Evolutionary conservation across 176 grass and related monocot genomes (phyloP), one percentile per base, ranked within the genome.

Genomic region (Oryza rufipogon): DNA sequence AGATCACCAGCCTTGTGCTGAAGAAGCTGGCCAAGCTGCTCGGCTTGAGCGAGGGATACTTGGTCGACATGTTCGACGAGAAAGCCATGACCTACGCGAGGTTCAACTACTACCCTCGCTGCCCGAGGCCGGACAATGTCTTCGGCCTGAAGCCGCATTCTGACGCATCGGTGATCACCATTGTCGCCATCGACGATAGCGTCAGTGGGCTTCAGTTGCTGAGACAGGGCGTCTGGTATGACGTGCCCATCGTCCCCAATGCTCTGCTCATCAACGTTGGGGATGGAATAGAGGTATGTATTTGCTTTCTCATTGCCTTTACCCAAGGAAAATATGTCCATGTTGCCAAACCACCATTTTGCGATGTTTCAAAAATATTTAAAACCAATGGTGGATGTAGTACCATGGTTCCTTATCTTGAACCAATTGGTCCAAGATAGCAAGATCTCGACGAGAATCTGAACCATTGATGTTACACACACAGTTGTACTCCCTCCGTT

Each of bases 101-200:
- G 80, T 85, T 93, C 41, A 88, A 70, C 66, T 86, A 74, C 71
- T 93, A 90, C 67, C 88, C 91, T 7, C 73, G 23, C 6, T 90
- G 91, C 63, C 71, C 69, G 4, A 56, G 33, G 49, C 91, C 86
- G 2, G 91, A 90, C 42, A 34, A 28, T 14, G 91, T 90, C 16
- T 66, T 86, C 2, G 91, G 91, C n/a, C 4, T 93, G 20, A 88
- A 72, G 45, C 79, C 92, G 60, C 91, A 93, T 41, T 83, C 88
- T 11, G 91, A 93, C 32, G 78, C 13, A 34, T 71, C 85, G 4
- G 34, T 79, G 17, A 45, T 93, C 70, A 93, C 88, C 39, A 20
- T 93, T 69, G 20, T 82, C 58, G 28, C 90, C 30, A 13, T 76
- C 6, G 88, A 93, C 19, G 81, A 89, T 36, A 73, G 67, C 13